Evolutionary conservation across 2,329 filamentous ascomycete genomes (phyloP), one percentile per base, ranked within the genome.

Genomic region (Stachybotrys echinatus): DNA sequence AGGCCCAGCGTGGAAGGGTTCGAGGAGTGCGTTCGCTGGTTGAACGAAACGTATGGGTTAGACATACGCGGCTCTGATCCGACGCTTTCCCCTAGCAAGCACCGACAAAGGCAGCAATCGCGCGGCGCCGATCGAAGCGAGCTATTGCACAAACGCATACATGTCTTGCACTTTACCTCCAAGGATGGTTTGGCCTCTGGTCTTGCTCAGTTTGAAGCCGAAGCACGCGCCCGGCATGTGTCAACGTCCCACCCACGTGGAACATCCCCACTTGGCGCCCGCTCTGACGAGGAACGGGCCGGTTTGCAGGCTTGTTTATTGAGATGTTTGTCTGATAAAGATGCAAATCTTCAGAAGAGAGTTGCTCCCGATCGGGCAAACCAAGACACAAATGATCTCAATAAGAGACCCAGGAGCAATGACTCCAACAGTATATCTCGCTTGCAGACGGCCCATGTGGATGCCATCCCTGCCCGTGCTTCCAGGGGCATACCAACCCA

Each of bases 271-370:
- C 59, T 55, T 55, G 47, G 52, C 14, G 47, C 54, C 50, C 52
- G 52, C 40, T 51, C 48, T 38, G 54, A 21, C 6, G 34, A 49
- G 50, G 55, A 61, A 51, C 62, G 58, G 43, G 55, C 54, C 49
- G 56, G 48, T 14, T 58, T 66, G 1, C 61, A 65, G 20, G 23
- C 40, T 10, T 56, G 59, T 23, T 54, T 67, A 2, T 38, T 64
- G 44, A 18, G 50, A 49, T 47, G 57, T 48, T 42, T 61, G 47
- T 5, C 48, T 40, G 38, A 49, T 37, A 10, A 7, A n/a, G 17
- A 18, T n/a, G 19, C 12, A 21, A n/a, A 42, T 22, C 14, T 45
- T 19, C 17, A 40, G 38, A 40, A 40, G 38, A 40, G 38, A 40
- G n/a, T 40, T 34, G 27, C 27, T 34, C 27, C 27, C 27, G 27